These are phyloP conservation scores for Coprinopsis marcescibilis DNA, from an alignment of 768 basidiomycete genomes.

Conservation along the genomic window DNA sequence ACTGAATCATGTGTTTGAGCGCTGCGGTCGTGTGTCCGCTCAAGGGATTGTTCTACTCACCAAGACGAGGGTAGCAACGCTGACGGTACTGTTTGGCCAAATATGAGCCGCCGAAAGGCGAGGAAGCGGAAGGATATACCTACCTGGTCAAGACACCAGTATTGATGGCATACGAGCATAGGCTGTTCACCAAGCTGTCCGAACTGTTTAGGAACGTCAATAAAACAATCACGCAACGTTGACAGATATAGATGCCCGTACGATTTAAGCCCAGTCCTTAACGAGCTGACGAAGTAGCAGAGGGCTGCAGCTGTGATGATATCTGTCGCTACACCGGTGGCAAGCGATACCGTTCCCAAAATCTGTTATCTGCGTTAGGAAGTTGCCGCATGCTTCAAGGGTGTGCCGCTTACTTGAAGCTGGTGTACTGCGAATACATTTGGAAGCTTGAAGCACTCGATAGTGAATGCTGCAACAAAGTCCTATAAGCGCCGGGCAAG, in stretches of 20 bases:
- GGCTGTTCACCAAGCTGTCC: constrained; percentile 51
- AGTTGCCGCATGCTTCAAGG: neutral
- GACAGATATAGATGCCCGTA: constrained; percentile 21
- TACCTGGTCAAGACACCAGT: constrained; percentile 62
- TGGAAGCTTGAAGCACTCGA: constrained; percentile 39
- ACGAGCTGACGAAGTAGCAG: constrained; percentile 51
- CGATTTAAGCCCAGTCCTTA: constrained; percentile 50
- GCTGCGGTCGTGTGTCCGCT: no score
- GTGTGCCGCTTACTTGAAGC: constrained; percentile 35
- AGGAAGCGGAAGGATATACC: neutral
- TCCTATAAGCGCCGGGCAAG: neutral
- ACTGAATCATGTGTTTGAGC: constrained; percentile 38
- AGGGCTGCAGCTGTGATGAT: constrained; percentile 51
- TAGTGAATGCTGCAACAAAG: constrained; percentile 33
- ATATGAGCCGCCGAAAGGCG: neutral
- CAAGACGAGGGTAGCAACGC: constrained; percentile 46
- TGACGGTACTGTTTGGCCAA: constrained; percentile 29
- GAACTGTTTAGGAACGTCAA: constrained; percentile 30
- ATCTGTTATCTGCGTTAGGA: constrained; percentile 24
- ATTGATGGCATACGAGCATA: constrained; percentile 59
- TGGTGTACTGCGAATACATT: constrained; percentile 35
- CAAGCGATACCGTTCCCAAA: constrained; percentile 48
- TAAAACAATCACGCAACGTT: neutral
- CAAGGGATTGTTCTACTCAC: constrained; percentile 36
- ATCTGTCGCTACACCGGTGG: constrained; percentile 51